These are phyloP conservation scores for Alternaria alternata DNA, from an alignment of 2,329 filamentous ascomycete species.

Conservation along the genomic window DNA sequence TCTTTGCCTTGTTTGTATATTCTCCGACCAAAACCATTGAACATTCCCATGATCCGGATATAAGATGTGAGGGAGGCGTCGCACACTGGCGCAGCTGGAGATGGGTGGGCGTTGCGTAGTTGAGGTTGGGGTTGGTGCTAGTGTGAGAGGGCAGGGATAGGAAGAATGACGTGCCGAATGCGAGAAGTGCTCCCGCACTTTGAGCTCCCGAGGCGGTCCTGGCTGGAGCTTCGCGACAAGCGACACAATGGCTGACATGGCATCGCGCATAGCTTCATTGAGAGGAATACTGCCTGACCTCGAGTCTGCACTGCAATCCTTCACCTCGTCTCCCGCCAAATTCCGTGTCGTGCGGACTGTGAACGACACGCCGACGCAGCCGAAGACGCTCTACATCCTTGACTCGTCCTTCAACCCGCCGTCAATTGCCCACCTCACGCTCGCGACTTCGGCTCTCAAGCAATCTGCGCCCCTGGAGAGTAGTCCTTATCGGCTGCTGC, in stretches of 20 bases:
- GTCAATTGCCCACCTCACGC: slow-evolving; percentile 64
- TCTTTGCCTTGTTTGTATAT: too few species aligned
- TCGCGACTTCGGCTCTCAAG: slow-evolving; percentile 63
- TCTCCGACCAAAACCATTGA: too few species aligned
- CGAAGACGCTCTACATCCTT: slow-evolving; percentile 65
- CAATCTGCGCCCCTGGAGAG: slow-evolving; percentile 44
- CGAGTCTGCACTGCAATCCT: slow-evolving; percentile 43
- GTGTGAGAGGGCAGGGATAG: neutral
- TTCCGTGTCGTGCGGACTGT: slow-evolving; percentile 49
- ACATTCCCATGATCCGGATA: neutral
- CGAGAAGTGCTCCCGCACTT: neutral
- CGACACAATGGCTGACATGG: slow-evolving; percentile 35
- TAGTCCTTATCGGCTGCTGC: slow-evolving; percentile 59
- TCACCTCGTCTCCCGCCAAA: slow-evolving; percentile 43
- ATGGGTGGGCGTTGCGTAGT: neutral
- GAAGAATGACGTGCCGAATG: slow-evolving; percentile 3
- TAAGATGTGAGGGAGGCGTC: neutral
- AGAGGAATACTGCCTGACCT: slow-evolving; percentile 42
- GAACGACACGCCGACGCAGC: slow-evolving; percentile 41
- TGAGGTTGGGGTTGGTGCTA: too few species aligned
- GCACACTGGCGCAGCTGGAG: too few species aligned
- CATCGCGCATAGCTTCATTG: slow-evolving; percentile 37
- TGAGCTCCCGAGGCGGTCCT: neutral
- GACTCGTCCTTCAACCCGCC: slow-evolving; percentile 74
- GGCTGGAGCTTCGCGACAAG: neutral